These are phyloP conservation scores for Bretschneidera sinensis DNA, from an alignment of 345 rosid genomes.

Conservation along the genomic window DNA sequence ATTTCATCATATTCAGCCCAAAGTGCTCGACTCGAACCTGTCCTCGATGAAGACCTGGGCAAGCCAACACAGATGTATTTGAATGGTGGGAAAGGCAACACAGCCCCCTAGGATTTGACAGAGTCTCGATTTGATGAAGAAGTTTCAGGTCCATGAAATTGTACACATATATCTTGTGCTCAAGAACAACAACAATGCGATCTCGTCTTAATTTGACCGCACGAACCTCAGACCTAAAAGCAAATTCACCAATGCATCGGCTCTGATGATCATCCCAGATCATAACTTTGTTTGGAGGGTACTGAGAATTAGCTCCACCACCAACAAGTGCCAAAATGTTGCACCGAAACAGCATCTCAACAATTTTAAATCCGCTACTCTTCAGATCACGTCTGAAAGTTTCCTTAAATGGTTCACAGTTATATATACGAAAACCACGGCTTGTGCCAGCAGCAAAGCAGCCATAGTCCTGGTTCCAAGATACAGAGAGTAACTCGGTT, in stretches of 20 bases:
- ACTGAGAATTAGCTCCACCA: conserved; percentile 58
- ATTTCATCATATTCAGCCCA: conserved; percentile 67
- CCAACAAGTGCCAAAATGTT: conserved; percentile 90
- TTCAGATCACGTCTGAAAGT: conserved; percentile 61
- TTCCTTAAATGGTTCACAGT: conserved; percentile 77
- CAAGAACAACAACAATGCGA: conserved; percentile 76
- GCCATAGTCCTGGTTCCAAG: conserved; percentile 88
- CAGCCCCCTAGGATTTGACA: conserved; percentile 72
- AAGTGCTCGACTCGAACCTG: conserved; percentile 81
- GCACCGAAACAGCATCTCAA: conserved; percentile 91
- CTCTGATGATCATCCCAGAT: conserved; percentile 94
- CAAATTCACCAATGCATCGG: conserved; percentile 76
- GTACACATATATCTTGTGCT: conserved; percentile 79
- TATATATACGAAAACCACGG: conserved; percentile 76
- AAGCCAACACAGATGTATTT: conserved; percentile 75
- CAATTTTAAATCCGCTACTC: conserved; percentile 72
- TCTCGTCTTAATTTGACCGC: conserved; percentile 73
- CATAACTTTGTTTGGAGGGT: conserved; percentile 75
- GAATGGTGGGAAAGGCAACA: conserved; percentile 84
- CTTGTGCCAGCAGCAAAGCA: conserved; percentile 81
- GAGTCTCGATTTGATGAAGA: conserved; percentile 83
- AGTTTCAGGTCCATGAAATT: conserved; percentile 70
- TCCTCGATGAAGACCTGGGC: conserved; percentile 79
- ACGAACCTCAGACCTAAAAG: conserved; percentile 76
- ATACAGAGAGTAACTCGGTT: conserved; percentile 56